Evolutionary conservation across 495 filamentous ascomycete genomes (phyloP), one percentile per base, ranked within the genome.

Genomic region (Lepraria neglecta): DNA sequence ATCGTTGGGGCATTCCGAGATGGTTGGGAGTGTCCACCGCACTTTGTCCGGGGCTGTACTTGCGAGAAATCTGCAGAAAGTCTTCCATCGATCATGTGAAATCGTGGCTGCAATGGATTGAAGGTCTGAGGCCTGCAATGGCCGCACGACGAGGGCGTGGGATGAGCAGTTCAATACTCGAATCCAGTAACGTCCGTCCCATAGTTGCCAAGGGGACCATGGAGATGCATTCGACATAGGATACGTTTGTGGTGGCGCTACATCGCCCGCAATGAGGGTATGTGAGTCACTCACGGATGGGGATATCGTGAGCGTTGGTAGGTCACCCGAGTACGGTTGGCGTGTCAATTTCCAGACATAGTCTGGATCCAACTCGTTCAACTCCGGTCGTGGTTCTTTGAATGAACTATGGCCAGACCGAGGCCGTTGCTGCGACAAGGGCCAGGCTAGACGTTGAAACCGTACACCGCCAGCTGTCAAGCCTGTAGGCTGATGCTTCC

Each of bases 161-260:
- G 69, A 66, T 0, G 77, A 64, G 17, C 66, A 69, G 63, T 79
- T 76, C 17, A 68, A 64, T 12, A 90, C 45, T 4, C 84, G 80
- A 42, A 95, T 73, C 92, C 92, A 97, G 75, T 81, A 96, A 10
- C 92, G 81, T 11, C 86, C 81, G 69, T 97, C 92, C 81, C 84
- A 96, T 1, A 94, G 75, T 3, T 65, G 64, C 80, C 79, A 84
- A 0, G 61, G 35, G n/a, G 65, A 69, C 75, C 73, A 71, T 4
- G 58, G 38, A 60, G 57, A 14, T 10, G 0, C 3, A 11, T 48
- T 19, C 31, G 48, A 35, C 45, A 55, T 17, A 33, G 65, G 53
- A 35, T 69, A 28, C 0, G 64, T 50, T 3, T 71, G 4, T 12
- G 31, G 54, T 14, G 62, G 62, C 27, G 60, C 40, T 4, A 58